These are phyloP conservation scores for Amylostereum chailletii DNA, from an alignment of 1,284 basidiomycete genomes.

Conservation along the genomic window DNA sequence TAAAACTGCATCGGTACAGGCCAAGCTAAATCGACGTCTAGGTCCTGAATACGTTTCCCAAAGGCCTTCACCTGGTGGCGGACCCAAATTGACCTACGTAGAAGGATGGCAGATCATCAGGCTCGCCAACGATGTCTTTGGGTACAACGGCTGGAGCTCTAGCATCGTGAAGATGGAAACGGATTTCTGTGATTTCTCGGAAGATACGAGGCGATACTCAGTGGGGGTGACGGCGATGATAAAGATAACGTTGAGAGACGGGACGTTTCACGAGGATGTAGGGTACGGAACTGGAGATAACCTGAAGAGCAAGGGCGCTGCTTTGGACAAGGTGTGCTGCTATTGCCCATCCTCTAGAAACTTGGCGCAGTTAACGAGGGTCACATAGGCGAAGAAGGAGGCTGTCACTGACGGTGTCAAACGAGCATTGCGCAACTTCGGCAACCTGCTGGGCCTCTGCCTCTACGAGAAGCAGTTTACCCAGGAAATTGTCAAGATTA, in stretches of 20 bases:
- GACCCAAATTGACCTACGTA: constrained; percentile 85
- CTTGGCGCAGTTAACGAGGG: neutral
- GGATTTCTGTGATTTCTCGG: constrained; percentile 65
- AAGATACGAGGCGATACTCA: constrained; percentile 59
- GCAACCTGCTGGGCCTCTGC: constrained; percentile 92
- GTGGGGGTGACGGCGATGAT: constrained; percentile 84
- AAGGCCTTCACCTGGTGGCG: constrained; percentile 83
- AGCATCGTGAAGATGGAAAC: constrained; percentile 73
- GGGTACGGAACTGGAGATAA: constrained; percentile 90
- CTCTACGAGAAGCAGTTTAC: constrained; percentile 90
- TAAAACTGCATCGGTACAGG: constrained; percentile 69
- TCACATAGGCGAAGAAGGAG: constrained; percentile 86
- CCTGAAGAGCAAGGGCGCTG: constrained; percentile 73
- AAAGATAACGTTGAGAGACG: constrained; percentile 82
- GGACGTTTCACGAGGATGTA: constrained; percentile 87
- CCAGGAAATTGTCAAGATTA: constrained; percentile 80
- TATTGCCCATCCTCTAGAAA: neutral
- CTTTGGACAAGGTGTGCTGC: constrained; percentile 80
- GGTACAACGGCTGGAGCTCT: constrained; percentile 97
- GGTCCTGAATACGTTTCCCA: constrained; percentile 92
- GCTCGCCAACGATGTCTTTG: constrained; percentile 96
- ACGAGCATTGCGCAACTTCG: constrained; percentile 85
- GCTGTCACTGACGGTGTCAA: constrained; percentile 94
- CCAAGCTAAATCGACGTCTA: constrained; percentile 79
- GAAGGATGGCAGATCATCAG: constrained; percentile 98